Evolutionary conservation across 2,329 filamentous ascomycete species (phyloP).

Genomic region (Trichophyton verrucosum): DNA sequence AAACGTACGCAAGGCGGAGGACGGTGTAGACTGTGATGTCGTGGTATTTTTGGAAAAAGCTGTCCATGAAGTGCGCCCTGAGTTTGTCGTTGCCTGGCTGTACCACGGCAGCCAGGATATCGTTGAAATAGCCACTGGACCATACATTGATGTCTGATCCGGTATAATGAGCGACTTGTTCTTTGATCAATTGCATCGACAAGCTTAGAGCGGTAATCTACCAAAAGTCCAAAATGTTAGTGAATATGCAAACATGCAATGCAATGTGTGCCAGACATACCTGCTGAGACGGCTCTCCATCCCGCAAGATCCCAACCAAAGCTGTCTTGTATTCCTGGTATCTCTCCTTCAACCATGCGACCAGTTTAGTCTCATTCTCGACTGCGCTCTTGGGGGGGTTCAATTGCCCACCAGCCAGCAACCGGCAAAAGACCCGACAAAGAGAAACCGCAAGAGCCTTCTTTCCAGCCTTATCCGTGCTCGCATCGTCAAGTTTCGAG

Average conservation of each 20-base stretch:
- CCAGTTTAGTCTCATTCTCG: conserved; percentile 62
- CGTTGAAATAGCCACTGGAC: conserved; percentile 52
- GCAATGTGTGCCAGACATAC: conserved; percentile 14
- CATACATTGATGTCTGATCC: conserved; percentile 52
- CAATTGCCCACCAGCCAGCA: conserved; percentile 63
- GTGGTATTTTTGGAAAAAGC: conserved; percentile 66
- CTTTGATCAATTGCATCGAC: conserved; percentile 72
- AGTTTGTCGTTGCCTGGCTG: conserved; percentile 45
- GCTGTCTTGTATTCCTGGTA: conserved; percentile 57
- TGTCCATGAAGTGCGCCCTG: conserved; percentile 61
- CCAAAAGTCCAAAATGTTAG: conserved; percentile 6
- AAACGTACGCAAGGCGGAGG: conserved; percentile 54
- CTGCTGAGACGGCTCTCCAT: conserved; percentile 47
- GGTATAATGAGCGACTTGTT: conserved; percentile 52
- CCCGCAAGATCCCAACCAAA: conserved; percentile 49
- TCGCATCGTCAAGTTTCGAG: conserved; percentile 40
- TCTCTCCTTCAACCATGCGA: conserved; percentile 65
- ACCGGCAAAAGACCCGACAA: conserved; percentile 71
- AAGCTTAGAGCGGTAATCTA: conserved; percentile 61
- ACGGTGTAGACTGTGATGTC: conserved; percentile 80
- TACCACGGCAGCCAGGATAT: conserved; percentile 53
- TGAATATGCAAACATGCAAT: not conserved
- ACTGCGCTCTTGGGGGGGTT: conserved; percentile 51
- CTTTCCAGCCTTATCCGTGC: conserved; percentile 31
- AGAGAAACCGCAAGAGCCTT: conserved; percentile 65